Evolutionary conservation across 2,329 filamentous ascomycete species (phyloP).

Genomic region (Diaporthe citriasiana): DNA sequence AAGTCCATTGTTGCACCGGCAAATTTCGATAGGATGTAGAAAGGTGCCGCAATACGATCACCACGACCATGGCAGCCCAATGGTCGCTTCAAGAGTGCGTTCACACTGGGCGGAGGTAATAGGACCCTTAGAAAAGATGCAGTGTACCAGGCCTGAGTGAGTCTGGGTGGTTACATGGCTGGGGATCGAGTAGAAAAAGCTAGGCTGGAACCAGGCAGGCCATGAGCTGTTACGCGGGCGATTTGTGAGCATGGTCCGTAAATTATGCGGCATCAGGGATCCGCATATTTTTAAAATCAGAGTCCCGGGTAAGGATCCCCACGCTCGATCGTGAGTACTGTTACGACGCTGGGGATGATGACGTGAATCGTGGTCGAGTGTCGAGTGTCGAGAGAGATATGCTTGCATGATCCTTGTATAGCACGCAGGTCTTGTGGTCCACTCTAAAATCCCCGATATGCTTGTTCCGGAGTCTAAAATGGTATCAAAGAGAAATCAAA

Average conservation of each 20-base stretch:
- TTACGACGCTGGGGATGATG: background rate
- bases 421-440: background rate
- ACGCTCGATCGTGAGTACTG: background rate
- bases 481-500: constrained; percentile 3
- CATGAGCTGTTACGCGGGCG: too few relatives aligned
- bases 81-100: background rate
- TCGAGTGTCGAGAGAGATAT: background rate
- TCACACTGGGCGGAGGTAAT: background rate
- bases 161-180: too few relatives aligned
- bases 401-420: background rate
- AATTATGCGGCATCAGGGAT: background rate
- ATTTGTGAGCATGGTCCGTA: too few relatives aligned
- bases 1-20: too few relatives aligned
- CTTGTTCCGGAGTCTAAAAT: background rate
- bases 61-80: background rate
- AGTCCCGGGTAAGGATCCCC: background rate
- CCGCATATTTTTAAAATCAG: background rate
- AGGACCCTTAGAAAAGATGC: background rate
- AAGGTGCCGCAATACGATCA: background rate
- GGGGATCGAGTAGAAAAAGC: too few relatives aligned
- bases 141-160: too few relatives aligned
- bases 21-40: background rate
- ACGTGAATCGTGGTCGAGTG: too few relatives aligned
- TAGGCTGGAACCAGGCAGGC: too few relatives aligned
- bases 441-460: background rate